Evolutionary conservation across 1,284 basidiomycete genomes (phyloP), one percentile per base, ranked within the genome.

Genomic region (Trichosporon sp.): DNA sequence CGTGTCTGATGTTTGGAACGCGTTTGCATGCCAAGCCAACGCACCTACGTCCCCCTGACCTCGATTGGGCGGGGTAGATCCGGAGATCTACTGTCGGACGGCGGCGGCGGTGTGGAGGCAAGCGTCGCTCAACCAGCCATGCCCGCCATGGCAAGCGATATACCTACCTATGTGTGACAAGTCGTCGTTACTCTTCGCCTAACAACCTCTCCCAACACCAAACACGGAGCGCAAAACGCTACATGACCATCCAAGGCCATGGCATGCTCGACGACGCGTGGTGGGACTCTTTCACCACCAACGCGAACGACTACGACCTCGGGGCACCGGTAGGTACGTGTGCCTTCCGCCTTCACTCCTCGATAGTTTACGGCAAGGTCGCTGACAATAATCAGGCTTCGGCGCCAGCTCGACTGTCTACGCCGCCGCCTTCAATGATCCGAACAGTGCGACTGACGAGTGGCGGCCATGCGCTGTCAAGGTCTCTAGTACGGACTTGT

Each of bases 341-440:
- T 61, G 72, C 65, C 52, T 23, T 34, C 16, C 31, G 72, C 65
- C 52, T 23, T 34, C 16, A 25, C 21, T 25, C 10, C 14, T 54
- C 33, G 19, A 13, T 57, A 56, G 59, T 37, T 40, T 61, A 33
- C 32, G 14, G 19, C 40, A 11, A 9, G 19, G 40, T 33, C 16
- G n/a, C 40, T 44, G 52, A 63, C 49, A 11, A 16, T 16, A 9
- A 31, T 2, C 59, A 78, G 76, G 77, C n/a, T 78, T 76, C 57
- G 77, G 77, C 25, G 76, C 77, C 14, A 73, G 71, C 3, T 74
- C 77, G 0, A 76, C 71, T 3, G 77, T 79, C 4, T 75, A 78
- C 59, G 58, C 72, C 13, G 75, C 71, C 0, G 63, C 70, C 0
- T 75, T 74, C 68, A 72, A 64, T 46, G 33, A 64, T 25, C 63